A percentile compares a stretch with the other conserved stretches of the same genome.
Conservation (phyloP, 176 grass and related monocot genomes). For the Aegilops umbellulata region DNA sequence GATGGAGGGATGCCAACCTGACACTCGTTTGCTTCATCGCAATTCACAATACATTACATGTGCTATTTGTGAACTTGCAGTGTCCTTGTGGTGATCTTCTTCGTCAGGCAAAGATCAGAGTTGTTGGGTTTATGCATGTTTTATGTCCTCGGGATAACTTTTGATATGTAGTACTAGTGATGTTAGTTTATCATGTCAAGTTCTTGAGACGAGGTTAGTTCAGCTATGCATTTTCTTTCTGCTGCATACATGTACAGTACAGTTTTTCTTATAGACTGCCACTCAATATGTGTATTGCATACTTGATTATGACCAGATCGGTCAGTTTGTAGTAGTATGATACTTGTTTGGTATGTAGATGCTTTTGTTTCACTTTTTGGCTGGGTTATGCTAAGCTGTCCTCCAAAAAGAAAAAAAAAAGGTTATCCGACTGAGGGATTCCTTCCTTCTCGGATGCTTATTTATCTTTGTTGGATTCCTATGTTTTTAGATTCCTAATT, state of each 20-base stretch:
- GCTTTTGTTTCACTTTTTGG: too few relatives aligned
- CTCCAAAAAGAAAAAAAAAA: too few relatives aligned
- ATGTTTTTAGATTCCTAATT: too few relatives aligned
- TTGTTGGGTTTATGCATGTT: not conserved
- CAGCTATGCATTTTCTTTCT: not conserved
- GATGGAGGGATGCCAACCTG: not conserved
- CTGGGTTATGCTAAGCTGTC: too few relatives aligned
- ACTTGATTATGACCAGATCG: not conserved
- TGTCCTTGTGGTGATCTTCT: not conserved
- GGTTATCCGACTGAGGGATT: too few relatives aligned
- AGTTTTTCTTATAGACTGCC: not conserved
- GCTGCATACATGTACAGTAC: not conserved
- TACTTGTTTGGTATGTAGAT: not conserved
- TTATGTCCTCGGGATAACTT: not conserved
- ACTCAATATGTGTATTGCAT: not conserved
- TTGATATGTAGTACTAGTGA: not conserved
- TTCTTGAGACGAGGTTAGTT: not conserved
- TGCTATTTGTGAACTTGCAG: not conserved
- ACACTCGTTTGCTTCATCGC: not conserved
- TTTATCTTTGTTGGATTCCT: too few relatives aligned
- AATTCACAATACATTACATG: not conserved
- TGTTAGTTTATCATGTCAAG: not conserved
- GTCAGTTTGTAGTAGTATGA: not conserved
- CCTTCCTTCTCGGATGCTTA: too few relatives aligned
- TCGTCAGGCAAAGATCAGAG: not conserved